These are phyloP conservation scores for Taiozyma sp. DNA, from an alignment of 1,139 yeast genomes.

Conservation along the genomic window DNA sequence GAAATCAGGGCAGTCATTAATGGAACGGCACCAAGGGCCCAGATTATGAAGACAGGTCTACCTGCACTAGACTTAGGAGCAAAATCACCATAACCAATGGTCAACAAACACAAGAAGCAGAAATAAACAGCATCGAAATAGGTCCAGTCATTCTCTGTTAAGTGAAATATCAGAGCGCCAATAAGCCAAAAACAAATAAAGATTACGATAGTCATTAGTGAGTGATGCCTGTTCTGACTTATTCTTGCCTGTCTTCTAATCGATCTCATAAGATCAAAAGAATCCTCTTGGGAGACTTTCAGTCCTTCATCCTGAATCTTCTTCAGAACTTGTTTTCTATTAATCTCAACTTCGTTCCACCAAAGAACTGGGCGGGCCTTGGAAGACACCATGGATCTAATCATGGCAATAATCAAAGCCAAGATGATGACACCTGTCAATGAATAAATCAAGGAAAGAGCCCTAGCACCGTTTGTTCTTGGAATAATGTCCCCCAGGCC, in stretches of 20 bases:
- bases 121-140: conserved; percentile 69
- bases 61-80: conserved; percentile 62
- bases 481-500: conserved; percentile 78
- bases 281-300: conserved; percentile 31
- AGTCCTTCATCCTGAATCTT: conserved; percentile 19
- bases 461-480: conserved; percentile 42
- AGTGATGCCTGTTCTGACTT: conserved; percentile 29
- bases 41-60: conserved; percentile 62
- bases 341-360: conserved; percentile 53
- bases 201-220: conserved; percentile 36
- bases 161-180: conserved; percentile 61
- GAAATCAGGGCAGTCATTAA: conserved; percentile 79
- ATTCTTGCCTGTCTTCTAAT: conserved; percentile 37
- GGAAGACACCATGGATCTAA: conserved; percentile 55
- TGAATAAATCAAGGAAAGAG: conserved; percentile 56
- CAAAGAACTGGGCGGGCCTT: conserved; percentile 57
- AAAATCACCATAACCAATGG: conserved; percentile 83
- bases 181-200: conserved; percentile 61
- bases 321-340: conserved; percentile 23
- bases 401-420: conserved; percentile 68
- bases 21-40: conserved; percentile 83
- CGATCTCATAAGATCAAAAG: conserved; percentile 49
- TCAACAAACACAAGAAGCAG: conserved; percentile 65
- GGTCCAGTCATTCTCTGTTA: conserved; percentile 53
- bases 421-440: conserved; percentile 63